A percentile compares a stretch with the other conserved stretches of the same genome.
These are phyloP conservation scores for Pythium brachiatum DNA, from an alignment of 352 stramenopile genomes.

Conservation along the genomic window DNA sequence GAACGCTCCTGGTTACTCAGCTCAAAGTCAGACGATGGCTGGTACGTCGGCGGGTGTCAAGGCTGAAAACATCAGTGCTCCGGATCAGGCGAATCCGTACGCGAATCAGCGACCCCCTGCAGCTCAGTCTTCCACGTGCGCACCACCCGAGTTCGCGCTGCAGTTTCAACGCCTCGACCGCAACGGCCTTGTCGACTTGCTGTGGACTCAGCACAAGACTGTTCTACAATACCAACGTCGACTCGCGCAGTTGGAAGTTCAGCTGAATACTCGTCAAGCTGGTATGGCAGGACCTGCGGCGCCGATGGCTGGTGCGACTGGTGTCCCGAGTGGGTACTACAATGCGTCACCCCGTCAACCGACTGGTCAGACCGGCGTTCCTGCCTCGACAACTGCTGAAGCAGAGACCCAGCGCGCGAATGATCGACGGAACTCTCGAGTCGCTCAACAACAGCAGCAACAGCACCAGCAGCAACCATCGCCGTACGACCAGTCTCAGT, in stretches of 20 bases:
- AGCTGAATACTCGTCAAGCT: constrained; percentile 28
- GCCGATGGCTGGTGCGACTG: neutral
- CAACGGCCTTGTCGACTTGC: constrained; percentile 58
- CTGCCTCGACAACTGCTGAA: constrained; percentile 33
- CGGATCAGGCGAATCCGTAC: constrained; percentile 30
- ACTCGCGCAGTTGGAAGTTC: constrained; percentile 47
- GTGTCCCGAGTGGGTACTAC: constrained; percentile 32
- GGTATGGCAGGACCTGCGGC: constrained; percentile 11
- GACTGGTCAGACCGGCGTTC: constrained; percentile 22
- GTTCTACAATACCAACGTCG: constrained; percentile 64
- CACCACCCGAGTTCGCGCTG: constrained; percentile 58
- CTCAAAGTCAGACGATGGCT: constrained; percentile 20
- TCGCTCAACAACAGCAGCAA: constrained; percentile 8
- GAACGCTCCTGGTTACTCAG: constrained; percentile 8
- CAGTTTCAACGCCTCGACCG: constrained; percentile 74
- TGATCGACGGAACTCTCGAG: constrained; percentile 32
- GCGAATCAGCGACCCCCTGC: constrained; percentile 10
- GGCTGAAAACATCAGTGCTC: constrained; percentile 15
- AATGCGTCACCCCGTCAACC: constrained; percentile 28
- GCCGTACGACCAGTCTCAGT: constrained; percentile 12
- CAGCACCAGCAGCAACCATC: constrained; percentile 5
- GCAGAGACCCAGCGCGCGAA: constrained; percentile 51
- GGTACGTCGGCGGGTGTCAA: constrained; percentile 24
- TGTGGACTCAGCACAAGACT: constrained; percentile 68
- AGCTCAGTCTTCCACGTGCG: constrained; percentile 19